Conservation (phyloP, 2,329 filamentous ascomycete genomes). For the Purpureocillium lavendulum region DNA sequence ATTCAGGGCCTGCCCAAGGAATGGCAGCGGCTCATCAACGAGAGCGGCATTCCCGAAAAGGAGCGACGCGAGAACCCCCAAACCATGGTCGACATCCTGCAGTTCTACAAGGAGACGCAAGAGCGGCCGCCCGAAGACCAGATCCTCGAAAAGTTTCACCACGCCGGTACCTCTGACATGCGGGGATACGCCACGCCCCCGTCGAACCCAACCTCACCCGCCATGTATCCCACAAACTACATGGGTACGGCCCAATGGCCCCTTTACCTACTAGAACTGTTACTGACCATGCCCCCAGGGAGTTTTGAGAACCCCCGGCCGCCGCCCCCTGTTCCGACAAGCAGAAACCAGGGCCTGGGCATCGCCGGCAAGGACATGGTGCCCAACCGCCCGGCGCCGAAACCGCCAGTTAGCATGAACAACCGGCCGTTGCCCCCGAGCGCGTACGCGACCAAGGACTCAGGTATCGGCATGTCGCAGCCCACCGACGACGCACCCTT, state of each 20-base stretch:
- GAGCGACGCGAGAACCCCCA: constrained; percentile 94
- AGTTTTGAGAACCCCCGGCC: constrained; percentile 97
- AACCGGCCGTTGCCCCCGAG: constrained; percentile 45
- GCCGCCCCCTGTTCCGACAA: constrained; percentile 74
- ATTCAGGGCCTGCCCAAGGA: constrained; percentile 84
- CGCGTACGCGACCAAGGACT: constrained; percentile 48
- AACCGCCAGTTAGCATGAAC: constrained; percentile 63
- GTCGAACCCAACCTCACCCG: constrained; percentile 39
- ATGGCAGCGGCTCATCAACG: constrained; percentile 93
- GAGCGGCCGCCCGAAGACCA: constrained; percentile 74
- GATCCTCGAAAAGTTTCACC: constrained; percentile 92
- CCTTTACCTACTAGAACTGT: neutral
- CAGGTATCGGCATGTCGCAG: constrained; percentile 53
- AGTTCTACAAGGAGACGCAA: constrained; percentile 93
- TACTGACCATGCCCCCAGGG: constrained; percentile 32
- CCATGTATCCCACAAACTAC: constrained; percentile 46
- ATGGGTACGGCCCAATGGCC: constrained; percentile 60
- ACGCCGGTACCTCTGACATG: constrained; percentile 57
- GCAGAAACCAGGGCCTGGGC: constrained; percentile 34
- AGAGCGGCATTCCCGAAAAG: constrained; percentile 92
- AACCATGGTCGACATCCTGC: constrained; percentile 90
- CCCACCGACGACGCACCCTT: constrained; percentile 48
- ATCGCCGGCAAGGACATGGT: constrained; percentile 44
- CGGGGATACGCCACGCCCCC: constrained; percentile 34
- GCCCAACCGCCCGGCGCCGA: constrained; percentile 78